Conservation (phyloP, 176 grass and related monocot species). For the Phyllostachys edulis region DNA sequence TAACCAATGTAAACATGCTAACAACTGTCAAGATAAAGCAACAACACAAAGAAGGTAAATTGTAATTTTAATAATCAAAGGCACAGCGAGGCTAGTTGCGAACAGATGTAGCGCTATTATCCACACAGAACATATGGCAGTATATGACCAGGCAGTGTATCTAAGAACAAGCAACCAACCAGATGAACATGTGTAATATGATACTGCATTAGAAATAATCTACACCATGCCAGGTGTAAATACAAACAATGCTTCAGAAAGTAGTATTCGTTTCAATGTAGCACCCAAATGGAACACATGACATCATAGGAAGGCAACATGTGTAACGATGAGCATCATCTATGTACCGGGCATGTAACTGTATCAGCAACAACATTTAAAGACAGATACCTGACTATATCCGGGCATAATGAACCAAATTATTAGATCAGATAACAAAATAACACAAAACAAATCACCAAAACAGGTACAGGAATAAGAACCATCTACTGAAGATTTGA, state of each 20-base stretch:
- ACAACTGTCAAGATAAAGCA: not conserved
- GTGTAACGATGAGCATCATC: conserved; percentile 30
- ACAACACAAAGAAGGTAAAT: not conserved
- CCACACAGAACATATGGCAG: not conserved
- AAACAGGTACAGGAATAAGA: not conserved
- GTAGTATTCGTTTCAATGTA: not conserved
- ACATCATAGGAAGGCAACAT: conserved; percentile 28
- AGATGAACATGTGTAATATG: not conserved
- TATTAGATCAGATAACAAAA: not conserved
- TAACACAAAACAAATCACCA: not conserved
- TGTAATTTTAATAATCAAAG: not conserved
- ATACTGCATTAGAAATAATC: not conserved
- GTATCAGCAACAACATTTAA: conserved; percentile 41
- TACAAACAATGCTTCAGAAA: not conserved
- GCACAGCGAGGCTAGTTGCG: not conserved
- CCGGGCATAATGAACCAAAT: not conserved
- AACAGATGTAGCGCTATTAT: not conserved
- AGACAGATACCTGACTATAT: conserved; percentile 52
- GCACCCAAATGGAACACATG: conserved; percentile 54
- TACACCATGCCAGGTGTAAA: not conserved
- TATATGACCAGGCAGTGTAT: not conserved
- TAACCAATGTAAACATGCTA: not conserved
- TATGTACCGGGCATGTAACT: conserved; percentile 50
- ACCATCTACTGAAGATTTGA: not conserved
- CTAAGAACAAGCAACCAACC: not conserved